Evolutionary conservation across 2,329 filamentous ascomycete genomes (phyloP).

Genomic region (Atkinsonella texensis): DNA sequence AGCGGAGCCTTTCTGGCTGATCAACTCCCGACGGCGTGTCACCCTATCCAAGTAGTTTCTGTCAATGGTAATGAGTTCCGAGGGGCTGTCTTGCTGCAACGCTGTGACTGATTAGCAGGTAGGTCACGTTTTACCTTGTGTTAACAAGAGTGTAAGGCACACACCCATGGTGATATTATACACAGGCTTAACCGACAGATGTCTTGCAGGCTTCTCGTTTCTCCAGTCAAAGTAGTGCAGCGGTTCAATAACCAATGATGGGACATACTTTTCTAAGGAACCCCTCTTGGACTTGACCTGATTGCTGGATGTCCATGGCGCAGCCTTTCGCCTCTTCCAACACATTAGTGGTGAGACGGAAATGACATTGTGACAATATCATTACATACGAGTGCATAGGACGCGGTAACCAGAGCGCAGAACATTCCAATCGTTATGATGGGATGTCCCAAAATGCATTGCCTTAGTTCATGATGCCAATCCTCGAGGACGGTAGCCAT

Average conservation of each 20-base stretch:
- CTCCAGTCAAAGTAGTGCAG: slow-evolving; percentile 27
- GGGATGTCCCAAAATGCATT: background rate
- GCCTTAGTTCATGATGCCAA: background rate
- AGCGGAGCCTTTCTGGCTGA: slow-evolving; percentile 24
- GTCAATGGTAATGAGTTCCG: slow-evolving; percentile 42
- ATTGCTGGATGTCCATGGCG: background rate
- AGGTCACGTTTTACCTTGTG: background rate
- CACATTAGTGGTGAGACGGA: background rate
- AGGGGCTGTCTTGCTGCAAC: slow-evolving; percentile 28
- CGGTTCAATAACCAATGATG: slow-evolving; percentile 11
- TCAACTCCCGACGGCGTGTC: slow-evolving; percentile 24
- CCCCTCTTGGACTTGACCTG: background rate
- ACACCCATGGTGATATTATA: slow-evolving; percentile 45
- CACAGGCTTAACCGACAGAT: slow-evolving; percentile 37
- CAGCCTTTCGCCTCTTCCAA: background rate
- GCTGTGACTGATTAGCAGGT: slow-evolving; percentile 17
- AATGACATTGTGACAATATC: background rate
- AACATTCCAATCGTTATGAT: background rate
- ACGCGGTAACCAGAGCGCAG: background rate
- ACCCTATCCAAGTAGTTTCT: slow-evolving; percentile 35
- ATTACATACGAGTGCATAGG: background rate
- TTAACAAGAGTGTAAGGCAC: background rate
- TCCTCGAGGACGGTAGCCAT: background rate
- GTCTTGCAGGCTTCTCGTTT: slow-evolving; percentile 22
- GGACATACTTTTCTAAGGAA: background rate